Base-by-base conservation (phyloP, 768 basidiomycete genomes). In the Lyophyllum shimeji region DNA sequence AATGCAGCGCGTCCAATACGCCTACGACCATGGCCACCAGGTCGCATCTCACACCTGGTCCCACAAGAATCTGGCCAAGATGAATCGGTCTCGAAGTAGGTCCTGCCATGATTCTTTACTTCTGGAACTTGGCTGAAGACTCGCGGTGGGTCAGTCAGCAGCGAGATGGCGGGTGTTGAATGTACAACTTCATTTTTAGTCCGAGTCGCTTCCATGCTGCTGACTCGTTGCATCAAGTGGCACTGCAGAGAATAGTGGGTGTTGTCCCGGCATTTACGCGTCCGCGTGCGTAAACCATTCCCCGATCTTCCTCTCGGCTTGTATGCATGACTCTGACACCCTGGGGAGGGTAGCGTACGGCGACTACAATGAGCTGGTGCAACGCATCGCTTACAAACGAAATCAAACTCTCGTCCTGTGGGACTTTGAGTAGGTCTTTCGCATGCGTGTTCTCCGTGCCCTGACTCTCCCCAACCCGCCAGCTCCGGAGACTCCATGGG, bases 231-330 rank as follows among this genome's bases (percentile, higher is more conserved):
- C 43, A 48, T 18, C 7, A 52, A 77, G 76, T 71, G 69, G 78
- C 77, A 23, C 59, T 78, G 7, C 62, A 69, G 34, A 74, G 71
- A 56, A 79, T 80, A 40, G 54, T 71, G n/a, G 78, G 79, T 29
- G 74, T 74, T 53, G 60, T 61, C 1, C 79, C 79, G 7, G 78
- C 77, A 24, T 76, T 80, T 55, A 76, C 78, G 76, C 73, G 79
- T 24, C 79, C 79, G 42, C 79, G 76, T 76, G 60, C 12, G 63
- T 67, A n/a, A n/a, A n/a, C n/a, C n/a, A n/a, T n/a, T n/a, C n/a
- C 29, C 29, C 29, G 29, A n/a, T n/a, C n/a, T 29, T 29, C 9
- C 5, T 9, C 5, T 9, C 5, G 29, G 9, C 9, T 40, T 24
- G 4, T 39, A 8, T 25, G 5, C 7, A 13, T 6, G 31, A 4